A percentile compares a stretch with the other conserved stretches of the same genome.
Conservation (phyloP, 768 basidiomycete species). For the Termitomyces sp. region DNA sequence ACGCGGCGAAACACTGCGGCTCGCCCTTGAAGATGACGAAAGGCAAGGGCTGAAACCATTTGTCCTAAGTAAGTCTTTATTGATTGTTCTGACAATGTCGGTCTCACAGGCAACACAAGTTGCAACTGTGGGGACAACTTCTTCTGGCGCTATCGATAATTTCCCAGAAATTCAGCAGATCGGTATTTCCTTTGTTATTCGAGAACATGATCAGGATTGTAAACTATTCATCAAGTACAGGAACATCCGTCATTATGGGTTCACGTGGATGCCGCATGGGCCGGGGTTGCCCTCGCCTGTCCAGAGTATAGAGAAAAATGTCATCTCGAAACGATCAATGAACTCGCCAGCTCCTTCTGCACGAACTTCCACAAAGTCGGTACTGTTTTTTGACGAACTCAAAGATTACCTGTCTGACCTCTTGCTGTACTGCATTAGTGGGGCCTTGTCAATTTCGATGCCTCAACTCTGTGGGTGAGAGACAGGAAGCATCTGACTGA, state of each 20-base stretch:
- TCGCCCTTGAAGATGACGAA: constrained; percentile 66
- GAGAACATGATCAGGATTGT: not conserved
- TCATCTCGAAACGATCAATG: constrained; percentile 70
- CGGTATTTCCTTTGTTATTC: constrained; percentile 24
- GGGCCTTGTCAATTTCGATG: constrained; percentile 89
- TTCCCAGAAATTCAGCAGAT: constrained; percentile 71
- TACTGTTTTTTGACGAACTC: not conserved
- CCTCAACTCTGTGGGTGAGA: constrained; percentile 76
- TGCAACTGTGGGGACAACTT: constrained; percentile 90
- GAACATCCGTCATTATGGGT: constrained; percentile 70
- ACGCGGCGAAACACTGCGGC: constrained; percentile 54
- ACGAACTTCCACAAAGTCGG: constrained; percentile 89
- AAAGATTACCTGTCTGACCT: not conserved
- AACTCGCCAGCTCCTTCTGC: constrained; percentile 74
- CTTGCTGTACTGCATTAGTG: constrained; percentile 44
- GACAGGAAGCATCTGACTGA: constrained; percentile 69
- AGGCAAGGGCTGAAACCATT: constrained; percentile 68
- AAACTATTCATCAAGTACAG: constrained; percentile 38
- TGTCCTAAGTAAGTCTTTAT: constrained; percentile 59
- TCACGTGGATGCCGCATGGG: constrained; percentile 92
- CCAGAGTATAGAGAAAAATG: constrained; percentile 69
- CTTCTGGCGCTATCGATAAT: constrained; percentile 82
- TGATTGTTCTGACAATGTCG: not conserved
- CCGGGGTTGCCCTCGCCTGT: constrained; percentile 76
- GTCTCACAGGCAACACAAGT: constrained; percentile 43